A percentile compares a stretch with the other conserved stretches of the same genome.
Conservation (phyloP, 2,329 filamentous ascomycete genomes). For the Penicillium crustosum region DNA sequence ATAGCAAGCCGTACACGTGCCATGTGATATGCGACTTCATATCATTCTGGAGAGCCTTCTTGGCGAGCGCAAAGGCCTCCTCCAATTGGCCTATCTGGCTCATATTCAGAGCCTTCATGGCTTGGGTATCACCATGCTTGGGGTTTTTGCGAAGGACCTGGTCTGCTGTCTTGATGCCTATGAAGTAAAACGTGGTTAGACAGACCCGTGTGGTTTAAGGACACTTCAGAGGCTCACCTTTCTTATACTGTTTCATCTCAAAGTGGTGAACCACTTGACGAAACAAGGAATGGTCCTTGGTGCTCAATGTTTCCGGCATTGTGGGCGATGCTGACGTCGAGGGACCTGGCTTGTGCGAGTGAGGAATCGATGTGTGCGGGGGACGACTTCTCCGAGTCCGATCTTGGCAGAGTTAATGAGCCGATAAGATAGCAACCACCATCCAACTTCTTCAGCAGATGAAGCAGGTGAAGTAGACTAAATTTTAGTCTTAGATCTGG, state of each 20-base stretch:
- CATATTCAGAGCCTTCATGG: constrained; percentile 97
- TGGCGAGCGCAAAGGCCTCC: constrained; percentile 90
- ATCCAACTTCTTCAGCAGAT: background rate
- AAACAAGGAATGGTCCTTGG: constrained; percentile 93
- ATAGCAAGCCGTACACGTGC: constrained; percentile 96
- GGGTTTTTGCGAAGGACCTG: constrained; percentile 94
- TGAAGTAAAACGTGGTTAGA: constrained; percentile 24
- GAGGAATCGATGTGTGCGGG: constrained; percentile 39
- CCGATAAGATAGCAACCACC: constrained; percentile 25
- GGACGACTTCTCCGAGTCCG: constrained; percentile 31
- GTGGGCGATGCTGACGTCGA: constrained; percentile 33
- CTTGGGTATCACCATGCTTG: constrained; percentile 95
- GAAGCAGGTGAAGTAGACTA: background rate
- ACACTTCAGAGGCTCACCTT: constrained; percentile 49
- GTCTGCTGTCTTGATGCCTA: constrained; percentile 89
- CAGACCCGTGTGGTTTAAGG: constrained; percentile 4
- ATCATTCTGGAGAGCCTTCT: constrained; percentile 86
- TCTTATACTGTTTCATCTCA: constrained; percentile 98
- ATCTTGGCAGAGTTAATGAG: constrained; percentile 24
- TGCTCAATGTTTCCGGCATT: constrained; percentile 52
- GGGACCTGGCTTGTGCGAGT: constrained; percentile 33
- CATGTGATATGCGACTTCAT: constrained; percentile 99
- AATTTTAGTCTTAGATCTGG: background rate
- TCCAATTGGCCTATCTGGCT: constrained; percentile 89
- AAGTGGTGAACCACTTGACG: constrained; percentile 92